Evolutionary conservation across 495 filamentous ascomycete species (phyloP).

Genomic region (Platismatia glauca): DNA sequence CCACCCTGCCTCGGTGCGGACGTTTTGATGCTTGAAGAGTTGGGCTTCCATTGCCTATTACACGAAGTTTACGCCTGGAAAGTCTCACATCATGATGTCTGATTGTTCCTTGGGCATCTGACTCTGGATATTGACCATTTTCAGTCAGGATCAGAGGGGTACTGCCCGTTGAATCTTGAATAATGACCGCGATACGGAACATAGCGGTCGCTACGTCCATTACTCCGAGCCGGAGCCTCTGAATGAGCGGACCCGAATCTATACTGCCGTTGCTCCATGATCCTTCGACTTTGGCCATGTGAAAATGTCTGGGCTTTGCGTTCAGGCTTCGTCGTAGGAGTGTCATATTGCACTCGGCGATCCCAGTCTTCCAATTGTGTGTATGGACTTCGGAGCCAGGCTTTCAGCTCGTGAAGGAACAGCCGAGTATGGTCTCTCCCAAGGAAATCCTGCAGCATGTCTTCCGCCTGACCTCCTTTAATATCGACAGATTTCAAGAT

Average conservation of each 20-base stretch:
- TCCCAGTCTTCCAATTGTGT: conserved; percentile 67
- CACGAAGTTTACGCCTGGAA: background rate
- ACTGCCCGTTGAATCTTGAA: background rate
- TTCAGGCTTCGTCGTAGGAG: background rate
- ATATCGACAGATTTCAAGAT: conserved; percentile 86
- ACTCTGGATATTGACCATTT: background rate
- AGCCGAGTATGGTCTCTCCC: conserved; percentile 67
- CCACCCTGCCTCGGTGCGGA: background rate
- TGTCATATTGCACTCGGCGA: conserved; percentile 63
- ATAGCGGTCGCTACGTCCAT: background rate
- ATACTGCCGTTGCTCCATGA: background rate
- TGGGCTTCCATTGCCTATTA: background rate
- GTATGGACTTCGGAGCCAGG: conserved; percentile 75
- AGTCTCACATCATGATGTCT: background rate
- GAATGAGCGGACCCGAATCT: too few species aligned
- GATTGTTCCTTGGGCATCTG: background rate
- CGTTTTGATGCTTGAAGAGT: background rate
- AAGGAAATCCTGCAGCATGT: conserved; percentile 78
- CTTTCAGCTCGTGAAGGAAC: conserved; percentile 76
- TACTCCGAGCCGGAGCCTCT: background rate
- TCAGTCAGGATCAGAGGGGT: background rate
- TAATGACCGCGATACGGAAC: background rate
- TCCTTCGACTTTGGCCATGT: background rate
- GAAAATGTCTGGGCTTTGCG: background rate
- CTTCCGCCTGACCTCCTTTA: conserved; percentile 81